Evolutionary conservation across 257 asterid species (phyloP).

Genomic region (Eustoma russellianum): DNA sequence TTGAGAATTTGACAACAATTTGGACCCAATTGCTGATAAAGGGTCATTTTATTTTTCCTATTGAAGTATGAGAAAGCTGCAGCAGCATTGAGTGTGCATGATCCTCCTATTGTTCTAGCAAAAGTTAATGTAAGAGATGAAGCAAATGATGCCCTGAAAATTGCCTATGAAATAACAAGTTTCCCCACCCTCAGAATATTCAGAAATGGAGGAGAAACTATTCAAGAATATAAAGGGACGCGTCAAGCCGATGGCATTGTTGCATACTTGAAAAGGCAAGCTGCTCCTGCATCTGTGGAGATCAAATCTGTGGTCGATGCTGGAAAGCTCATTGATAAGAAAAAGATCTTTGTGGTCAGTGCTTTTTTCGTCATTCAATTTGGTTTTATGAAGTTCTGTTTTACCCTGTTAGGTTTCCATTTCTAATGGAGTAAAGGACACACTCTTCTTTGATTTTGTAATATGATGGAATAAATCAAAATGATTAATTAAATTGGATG

Average conservation of each 20-base stretch:
- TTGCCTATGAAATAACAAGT: conserved; percentile 51
- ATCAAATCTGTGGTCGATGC: conserved; percentile 60
- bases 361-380: not conserved
- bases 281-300: conserved; percentile 72
- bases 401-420: too few relatives aligned
- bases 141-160: conserved; percentile 43
- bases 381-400: too few relatives aligned
- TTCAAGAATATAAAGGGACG: conserved; percentile 74
- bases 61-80: conserved; percentile 79
- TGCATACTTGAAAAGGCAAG: conserved; percentile 59
- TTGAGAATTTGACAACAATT: not conserved
- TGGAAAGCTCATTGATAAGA: conserved; percentile 33
- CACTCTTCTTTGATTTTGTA: too few relatives aligned
- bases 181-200: conserved; percentile 73
- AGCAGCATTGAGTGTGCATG: conserved; percentile 50
- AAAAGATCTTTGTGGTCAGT: conserved; percentile 50
- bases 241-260: conserved; percentile 77
- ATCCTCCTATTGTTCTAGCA: conserved; percentile 61
- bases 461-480: too few relatives aligned
- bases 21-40: too few relatives aligned
- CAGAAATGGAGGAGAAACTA: conserved; percentile 51
- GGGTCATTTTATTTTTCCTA: not conserved
- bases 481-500: too few relatives aligned
- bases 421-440: too few relatives aligned
- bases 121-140: conserved; percentile 67